Evolutionary conservation across 2,329 filamentous ascomycete genomes (phyloP).

Genomic region (Polytolypa hystricis): DNA sequence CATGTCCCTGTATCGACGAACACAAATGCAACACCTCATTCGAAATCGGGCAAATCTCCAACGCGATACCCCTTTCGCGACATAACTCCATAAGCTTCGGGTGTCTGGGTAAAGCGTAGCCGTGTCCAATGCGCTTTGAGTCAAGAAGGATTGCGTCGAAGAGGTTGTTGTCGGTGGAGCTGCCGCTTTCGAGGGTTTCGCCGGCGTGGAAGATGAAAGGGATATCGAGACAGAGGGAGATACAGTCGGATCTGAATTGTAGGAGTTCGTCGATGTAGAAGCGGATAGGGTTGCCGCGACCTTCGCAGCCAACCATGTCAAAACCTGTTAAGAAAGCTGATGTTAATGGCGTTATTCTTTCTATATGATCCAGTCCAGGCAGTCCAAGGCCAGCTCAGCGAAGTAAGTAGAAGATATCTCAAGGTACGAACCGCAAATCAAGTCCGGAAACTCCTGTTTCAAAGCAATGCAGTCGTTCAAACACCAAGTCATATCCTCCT

Average conservation of each 20-base stretch:
- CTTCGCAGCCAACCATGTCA: conserved; percentile 83
- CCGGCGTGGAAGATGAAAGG: conserved; percentile 96
- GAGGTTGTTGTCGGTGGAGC: conserved; percentile 67
- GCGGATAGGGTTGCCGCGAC: conserved; percentile 60
- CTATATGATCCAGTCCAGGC: too few relatives aligned
- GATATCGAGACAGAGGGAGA: conserved; percentile 64
- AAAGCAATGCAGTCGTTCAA: conserved; percentile 5
- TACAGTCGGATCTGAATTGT: conserved; percentile 84
- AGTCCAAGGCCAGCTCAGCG: too few relatives aligned
- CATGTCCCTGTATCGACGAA: conserved; percentile 63
- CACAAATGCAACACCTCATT: conserved; percentile 80
- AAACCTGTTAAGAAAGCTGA: conserved; percentile 46
- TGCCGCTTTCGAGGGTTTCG: conserved; percentile 72
- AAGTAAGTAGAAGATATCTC: neutral
- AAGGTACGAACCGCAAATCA: conserved; percentile 5
- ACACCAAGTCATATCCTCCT: conserved; percentile 5
- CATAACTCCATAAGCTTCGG: conserved; percentile 80
- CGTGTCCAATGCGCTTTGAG: conserved; percentile 80
- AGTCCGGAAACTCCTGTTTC: conserved; percentile 3
- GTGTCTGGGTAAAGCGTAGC: conserved; percentile 81
- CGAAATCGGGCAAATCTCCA: conserved; percentile 84
- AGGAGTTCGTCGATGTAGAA: conserved; percentile 77
- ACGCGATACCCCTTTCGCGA: conserved; percentile 73
- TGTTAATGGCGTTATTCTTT: neutral
- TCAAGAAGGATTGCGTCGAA: conserved; percentile 83